phyloP scores from a whole-genome alignment of 2,329 filamentous ascomycete genomes.

The Arachnopeziza araneosa region DNA sequence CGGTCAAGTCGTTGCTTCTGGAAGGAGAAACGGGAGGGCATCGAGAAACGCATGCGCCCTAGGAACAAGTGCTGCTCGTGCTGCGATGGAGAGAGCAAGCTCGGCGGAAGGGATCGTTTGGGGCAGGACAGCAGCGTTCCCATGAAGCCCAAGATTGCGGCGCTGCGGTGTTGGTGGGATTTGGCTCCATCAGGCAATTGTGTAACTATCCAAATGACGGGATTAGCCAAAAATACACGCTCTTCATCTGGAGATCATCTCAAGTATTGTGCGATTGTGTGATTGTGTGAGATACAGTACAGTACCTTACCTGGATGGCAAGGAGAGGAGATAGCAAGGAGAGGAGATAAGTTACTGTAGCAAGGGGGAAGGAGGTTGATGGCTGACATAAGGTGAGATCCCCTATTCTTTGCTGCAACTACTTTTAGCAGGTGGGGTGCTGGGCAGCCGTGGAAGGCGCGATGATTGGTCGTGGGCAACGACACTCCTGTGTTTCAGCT shows the following conservation, averaged over 20 bases:
- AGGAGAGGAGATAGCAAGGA: too few species aligned
- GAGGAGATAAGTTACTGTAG: too few species aligned
- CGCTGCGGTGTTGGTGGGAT: neutral
- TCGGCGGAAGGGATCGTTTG: neutral
- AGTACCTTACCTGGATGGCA: too few species aligned
- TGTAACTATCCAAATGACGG: neutral
- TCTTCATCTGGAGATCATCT: neutral
- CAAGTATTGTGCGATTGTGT: neutral
- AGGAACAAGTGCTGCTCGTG: neutral
- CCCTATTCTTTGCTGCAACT: neutral
- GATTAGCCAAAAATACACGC: neutral
- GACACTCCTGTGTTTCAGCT: neutral
- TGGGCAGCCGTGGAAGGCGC: neutral
- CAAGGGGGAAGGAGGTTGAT: neutral
- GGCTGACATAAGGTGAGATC: neutral
- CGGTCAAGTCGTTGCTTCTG: neutral
- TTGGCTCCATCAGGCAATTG: neutral
- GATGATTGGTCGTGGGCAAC: neutral
- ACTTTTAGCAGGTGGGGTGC: neutral
- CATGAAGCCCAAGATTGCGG: neutral
- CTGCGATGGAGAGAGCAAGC: neutral
- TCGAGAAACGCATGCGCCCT: neutral
- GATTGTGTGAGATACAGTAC: neutral
- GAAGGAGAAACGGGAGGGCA: neutral
- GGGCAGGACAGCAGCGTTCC: too few species aligned